A percentile compares a stretch with the other conserved stretches of the same genome.
phyloP scores from a whole-genome alignment of 331 rosid genomes.

The Malus hybrid region DNA sequence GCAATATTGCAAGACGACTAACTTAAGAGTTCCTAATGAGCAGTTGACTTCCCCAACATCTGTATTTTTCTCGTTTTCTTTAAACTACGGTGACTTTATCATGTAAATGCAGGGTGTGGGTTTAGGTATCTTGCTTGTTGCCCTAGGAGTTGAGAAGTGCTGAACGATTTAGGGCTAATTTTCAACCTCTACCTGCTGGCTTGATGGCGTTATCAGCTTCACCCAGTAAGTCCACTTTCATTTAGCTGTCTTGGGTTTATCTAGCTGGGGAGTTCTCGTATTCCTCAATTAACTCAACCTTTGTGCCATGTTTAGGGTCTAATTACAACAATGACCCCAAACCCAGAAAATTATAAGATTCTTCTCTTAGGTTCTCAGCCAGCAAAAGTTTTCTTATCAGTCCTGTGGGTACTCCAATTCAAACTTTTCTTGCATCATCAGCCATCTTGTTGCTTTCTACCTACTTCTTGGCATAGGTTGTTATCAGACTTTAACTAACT shows the following conservation, averaged over 20 bases:
- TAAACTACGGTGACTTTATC: conserved; percentile 29
- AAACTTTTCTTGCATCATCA: background rate
- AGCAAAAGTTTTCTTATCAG: background rate
- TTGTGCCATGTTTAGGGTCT: conserved; percentile 38
- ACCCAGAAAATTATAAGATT: conserved; percentile 23
- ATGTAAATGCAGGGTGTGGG: conserved; percentile 91
- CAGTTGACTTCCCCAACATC: conserved; percentile 23
- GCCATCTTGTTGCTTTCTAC: background rate
- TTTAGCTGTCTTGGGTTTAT: conserved; percentile 40
- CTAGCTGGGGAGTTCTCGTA: conserved; percentile 38
- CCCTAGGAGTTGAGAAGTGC: conserved; percentile 85
- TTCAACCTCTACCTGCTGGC: conserved; percentile 70
- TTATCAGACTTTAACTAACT: background rate
- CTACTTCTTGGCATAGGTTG: background rate
- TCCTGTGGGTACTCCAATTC: background rate
- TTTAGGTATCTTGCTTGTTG: conserved; percentile 85
- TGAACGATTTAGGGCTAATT: conserved; percentile 60
- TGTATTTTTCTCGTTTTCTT: conserved; percentile 6
- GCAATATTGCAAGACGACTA: background rate
- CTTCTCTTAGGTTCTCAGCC: conserved; percentile 25
- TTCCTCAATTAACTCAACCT: conserved; percentile 37
- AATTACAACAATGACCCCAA: conserved; percentile 20
- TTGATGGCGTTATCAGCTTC: conserved; percentile 58
- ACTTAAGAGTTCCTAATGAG: conserved; percentile 8
- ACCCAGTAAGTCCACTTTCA: conserved; percentile 69